Evolutionary conservation across 305 asterid genomes (phyloP).

Genomic region (Solanum hybrid): DNA sequence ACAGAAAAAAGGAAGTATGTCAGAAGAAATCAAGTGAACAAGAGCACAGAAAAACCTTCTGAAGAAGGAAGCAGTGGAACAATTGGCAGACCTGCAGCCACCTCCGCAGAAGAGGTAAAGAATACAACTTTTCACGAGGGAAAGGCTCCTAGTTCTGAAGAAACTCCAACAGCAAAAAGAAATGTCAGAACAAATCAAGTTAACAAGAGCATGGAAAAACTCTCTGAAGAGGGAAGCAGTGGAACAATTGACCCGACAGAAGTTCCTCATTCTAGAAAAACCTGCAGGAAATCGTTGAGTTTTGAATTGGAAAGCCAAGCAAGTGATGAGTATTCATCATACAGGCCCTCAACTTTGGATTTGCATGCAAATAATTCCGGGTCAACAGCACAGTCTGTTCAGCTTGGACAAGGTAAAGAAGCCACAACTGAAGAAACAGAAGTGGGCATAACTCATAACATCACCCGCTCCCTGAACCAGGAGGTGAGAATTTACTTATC

Average conservation of each 20-base stretch:
- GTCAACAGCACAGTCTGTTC: conserved; percentile 12
- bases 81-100: conserved; percentile 17
- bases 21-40: neutral
- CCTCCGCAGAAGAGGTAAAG: conserved; percentile 18
- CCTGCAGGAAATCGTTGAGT: conserved; percentile 45
- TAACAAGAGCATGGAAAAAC: neutral
- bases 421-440: conserved; percentile 18
- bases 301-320: conserved; percentile 35
- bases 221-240: neutral
- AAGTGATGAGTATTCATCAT: conserved; percentile 29
- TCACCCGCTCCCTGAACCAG: conserved; percentile 18
- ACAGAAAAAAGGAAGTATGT: neutral
- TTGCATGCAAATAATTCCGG: neutral
- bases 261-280: conserved; percentile 32
- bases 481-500: conserved; percentile 17
- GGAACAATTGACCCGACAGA: conserved; percentile 8
- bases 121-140: conserved; percentile 16
- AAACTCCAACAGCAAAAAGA: neutral
- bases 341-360: conserved; percentile 17
- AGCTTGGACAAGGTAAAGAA: conserved; percentile 13
- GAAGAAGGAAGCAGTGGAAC: conserved; percentile 5
- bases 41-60: neutral
- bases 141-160: conserved; percentile 17
- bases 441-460: conserved; percentile 17
- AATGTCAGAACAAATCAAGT: neutral